Percentiles rank a stretch among this genome's conserved stretches.
phyloP scores from a whole-genome alignment of 129 eudicot species.

The Chrysanthemum makinoi region DNA sequence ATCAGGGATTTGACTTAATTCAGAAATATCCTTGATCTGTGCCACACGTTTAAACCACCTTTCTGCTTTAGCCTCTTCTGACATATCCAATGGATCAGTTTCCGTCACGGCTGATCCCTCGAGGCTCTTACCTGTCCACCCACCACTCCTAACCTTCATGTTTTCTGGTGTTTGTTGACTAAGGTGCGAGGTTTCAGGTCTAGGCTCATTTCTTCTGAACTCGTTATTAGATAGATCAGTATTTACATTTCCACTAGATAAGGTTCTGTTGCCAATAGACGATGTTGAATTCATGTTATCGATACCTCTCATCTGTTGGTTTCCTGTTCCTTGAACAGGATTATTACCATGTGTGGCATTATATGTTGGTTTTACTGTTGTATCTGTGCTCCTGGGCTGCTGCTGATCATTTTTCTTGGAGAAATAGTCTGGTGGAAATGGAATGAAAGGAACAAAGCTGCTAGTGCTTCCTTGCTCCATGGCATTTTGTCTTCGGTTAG shows the following conservation, averaged over 20 bases:
- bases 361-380: conserved; percentile 16
- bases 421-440: conserved; percentile 85
- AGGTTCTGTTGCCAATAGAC: conserved; percentile 6
- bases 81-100: conserved; percentile 83
- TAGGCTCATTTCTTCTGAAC: conserved; percentile 7
- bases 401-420: conserved; percentile 47
- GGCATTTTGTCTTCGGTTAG: conserved; percentile 47
- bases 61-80: conserved; percentile 95
- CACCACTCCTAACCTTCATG: conserved; percentile 31
- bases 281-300: conserved; percentile 13
- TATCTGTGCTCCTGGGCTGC: conserved; percentile 15
- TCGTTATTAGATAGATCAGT: conserved; percentile 11
- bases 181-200: conserved; percentile 7
- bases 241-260: conserved; percentile 13
- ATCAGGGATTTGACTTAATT: conserved; percentile 90
- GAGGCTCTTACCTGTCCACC: conserved; percentile 69
- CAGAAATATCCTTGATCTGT: conserved; percentile 87
- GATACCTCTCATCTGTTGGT: conserved; percentile 15
- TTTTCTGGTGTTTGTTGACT: conserved; percentile 27
- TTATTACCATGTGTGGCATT: conserved; percentile 15
- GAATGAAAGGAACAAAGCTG: conserved; percentile 66
- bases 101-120: conserved; percentile 93
- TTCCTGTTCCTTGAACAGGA: conserved; percentile 9
- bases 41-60: conserved; percentile 95
- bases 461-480: conserved; percentile 49